Conservation (phyloP, 164 flowering plant genomes). For the Tinospora cordifolia region DNA sequence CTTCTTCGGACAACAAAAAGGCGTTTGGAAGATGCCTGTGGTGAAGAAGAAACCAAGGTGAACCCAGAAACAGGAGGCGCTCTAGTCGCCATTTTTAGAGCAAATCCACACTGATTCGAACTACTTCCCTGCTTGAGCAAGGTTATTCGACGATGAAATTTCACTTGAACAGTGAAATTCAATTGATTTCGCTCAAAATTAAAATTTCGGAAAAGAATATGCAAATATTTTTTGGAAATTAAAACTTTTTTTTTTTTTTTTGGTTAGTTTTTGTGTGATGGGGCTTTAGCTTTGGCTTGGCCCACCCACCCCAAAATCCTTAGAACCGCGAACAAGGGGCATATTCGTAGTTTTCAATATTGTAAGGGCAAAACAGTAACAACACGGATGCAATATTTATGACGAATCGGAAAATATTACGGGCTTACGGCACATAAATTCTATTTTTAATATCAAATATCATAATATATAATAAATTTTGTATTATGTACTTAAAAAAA, state of each 20-base stretch:
- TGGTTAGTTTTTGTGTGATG: neutral
- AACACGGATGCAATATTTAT: no score
- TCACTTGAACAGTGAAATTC: neutral
- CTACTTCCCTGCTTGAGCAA: neutral
- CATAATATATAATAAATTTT: no score
- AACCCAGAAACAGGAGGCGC: slow-evolving; percentile 27
- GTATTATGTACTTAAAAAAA: no score
- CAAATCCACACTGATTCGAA: slow-evolving; percentile 7
- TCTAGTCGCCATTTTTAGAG: slow-evolving; percentile 25
- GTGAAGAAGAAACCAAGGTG: slow-evolving; percentile 21
- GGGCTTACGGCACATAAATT: no score
- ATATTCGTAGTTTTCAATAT: no score
- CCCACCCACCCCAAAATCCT: neutral
- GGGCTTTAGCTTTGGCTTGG: neutral
- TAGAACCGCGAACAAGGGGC: no score
- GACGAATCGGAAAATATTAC: no score
- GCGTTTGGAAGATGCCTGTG: slow-evolving; percentile 22
- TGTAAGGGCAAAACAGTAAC: no score
- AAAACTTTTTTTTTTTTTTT: no score
- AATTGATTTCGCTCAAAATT: neutral
- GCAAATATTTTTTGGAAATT: neutral
- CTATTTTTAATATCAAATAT: no score
- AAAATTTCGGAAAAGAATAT: neutral
- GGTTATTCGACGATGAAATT: neutral
- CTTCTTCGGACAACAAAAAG: slow-evolving; percentile 15